These are phyloP conservation scores for Nemania abortiva DNA, from an alignment of 2,329 filamentous ascomycete genomes.

Conservation along the genomic window DNA sequence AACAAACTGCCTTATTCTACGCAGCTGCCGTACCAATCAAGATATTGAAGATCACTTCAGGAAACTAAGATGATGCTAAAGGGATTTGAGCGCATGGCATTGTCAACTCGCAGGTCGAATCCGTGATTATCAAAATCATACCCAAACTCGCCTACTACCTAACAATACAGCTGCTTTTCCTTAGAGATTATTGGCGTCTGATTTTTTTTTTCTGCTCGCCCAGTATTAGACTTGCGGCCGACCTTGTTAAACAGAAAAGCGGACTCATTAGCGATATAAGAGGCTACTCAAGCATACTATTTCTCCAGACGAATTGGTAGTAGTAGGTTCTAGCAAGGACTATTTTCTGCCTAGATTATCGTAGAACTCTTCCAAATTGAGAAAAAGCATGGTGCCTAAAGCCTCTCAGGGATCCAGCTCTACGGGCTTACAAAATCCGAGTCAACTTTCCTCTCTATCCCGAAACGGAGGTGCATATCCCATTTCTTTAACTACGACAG, in stretches of 20 bases:
- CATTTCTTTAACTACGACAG: background rate
- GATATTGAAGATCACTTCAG: constrained; percentile 45
- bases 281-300: background rate
- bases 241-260: background rate
- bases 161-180: no score
- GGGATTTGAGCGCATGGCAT: background rate
- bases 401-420: no score
- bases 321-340: background rate
- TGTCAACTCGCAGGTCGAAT: background rate
- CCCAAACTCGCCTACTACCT: no score
- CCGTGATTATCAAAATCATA: background rate
- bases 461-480: background rate
- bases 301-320: background rate
- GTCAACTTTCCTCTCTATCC: background rate
- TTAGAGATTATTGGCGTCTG: no score
- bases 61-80: background rate
- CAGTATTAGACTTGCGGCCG: no score
- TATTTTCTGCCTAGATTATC: background rate
- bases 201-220: no score
- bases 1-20: constrained; percentile 62
- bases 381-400: no score
- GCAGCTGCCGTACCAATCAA: constrained; percentile 49
- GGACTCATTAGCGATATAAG: background rate
- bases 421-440: background rate
- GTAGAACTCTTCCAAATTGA: background rate